Evolutionary conservation across 805 yeast species (phyloP).

Genomic region (Cyberlindnera bimundalis): DNA sequence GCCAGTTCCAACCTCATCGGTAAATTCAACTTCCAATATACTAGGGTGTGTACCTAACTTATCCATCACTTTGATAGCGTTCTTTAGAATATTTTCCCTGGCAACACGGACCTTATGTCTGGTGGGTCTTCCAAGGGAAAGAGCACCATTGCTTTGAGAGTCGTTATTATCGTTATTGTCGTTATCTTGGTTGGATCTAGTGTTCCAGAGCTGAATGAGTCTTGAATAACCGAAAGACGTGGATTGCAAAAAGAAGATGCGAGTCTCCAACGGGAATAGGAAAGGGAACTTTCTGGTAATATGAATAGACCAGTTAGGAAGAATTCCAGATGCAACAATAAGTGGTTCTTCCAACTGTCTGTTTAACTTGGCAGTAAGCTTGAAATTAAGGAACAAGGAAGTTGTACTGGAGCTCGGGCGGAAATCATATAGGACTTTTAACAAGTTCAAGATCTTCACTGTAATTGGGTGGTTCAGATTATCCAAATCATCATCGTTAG

Average conservation of each 20-base stretch:
- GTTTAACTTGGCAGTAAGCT: conserved; percentile 79
- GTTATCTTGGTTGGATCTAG: conserved; percentile 41
- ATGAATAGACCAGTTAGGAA: conserved; percentile 82
- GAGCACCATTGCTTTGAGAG: conserved; percentile 19
- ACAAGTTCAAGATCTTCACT: conserved; percentile 40
- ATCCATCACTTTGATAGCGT: conserved; percentile 76
- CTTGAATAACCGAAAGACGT: conserved; percentile 92
- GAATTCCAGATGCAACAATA: conserved; percentile 77
- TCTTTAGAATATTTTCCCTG: conserved; percentile 63
- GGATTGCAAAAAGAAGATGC: conserved; percentile 74
- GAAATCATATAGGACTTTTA: conserved; percentile 44
- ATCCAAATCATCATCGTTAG: conserved; percentile 28
- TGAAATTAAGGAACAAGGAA: conserved; percentile 61
- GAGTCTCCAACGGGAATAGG: conserved; percentile 76
- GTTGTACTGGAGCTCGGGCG: conserved; percentile 2
- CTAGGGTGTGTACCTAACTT: conserved; percentile 78
- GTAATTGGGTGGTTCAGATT: conserved; percentile 31
- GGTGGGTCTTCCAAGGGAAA: conserved; percentile 64
- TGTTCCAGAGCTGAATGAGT: conserved; percentile 73
- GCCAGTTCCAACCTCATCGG: conserved; percentile 93
- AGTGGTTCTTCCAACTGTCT: conserved; percentile 88
- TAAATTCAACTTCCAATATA: conserved; percentile 80
- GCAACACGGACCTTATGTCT: conserved; percentile 79
- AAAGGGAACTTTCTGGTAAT: conserved; percentile 77
- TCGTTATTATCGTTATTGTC: conserved; percentile 31